Percentiles rank a stretch among this genome's conserved stretches.
These are phyloP conservation scores for Colletotrichum costaricense DNA, from an alignment of 2,329 filamentous ascomycete genomes.

Conservation along the genomic window DNA sequence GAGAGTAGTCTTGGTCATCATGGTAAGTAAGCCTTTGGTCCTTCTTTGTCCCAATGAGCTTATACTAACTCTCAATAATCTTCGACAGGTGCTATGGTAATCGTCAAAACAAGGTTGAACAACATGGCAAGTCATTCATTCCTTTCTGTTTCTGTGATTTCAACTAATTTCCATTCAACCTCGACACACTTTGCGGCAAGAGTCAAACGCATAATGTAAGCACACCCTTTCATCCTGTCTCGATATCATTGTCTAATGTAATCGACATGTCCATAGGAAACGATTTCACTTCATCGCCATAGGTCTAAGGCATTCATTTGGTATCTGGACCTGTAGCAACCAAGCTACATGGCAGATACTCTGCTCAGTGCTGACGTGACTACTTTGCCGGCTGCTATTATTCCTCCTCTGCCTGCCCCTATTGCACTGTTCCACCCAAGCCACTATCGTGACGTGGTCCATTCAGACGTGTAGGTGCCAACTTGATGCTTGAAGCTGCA, in stretches of 20 bases:
- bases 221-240: not conserved
- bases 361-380: not conserved
- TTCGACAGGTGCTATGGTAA: too few species aligned
- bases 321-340: not conserved
- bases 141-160: too few species aligned
- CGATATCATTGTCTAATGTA: not conserved
- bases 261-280: too few species aligned
- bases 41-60: too few species aligned
- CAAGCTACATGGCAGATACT: not conserved
- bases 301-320: not conserved
- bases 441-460: not conserved
- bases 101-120: too few species aligned
- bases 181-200: not conserved
- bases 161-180: not conserved
- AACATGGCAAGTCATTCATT: too few species aligned
- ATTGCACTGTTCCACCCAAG: not conserved
- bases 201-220: not conserved
- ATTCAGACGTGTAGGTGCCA: not conserved
- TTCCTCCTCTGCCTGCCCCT: not conserved
- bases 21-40: too few species aligned
- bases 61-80: too few species aligned
- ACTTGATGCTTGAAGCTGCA: not conserved
- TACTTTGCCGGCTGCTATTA: not conserved
- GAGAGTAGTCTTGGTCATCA: too few species aligned
- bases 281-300: not conserved